Percentiles rank a stretch among this genome's conserved stretches.
These are phyloP conservation scores for Pulveroboletus sp. DNA, from an alignment of 768 basidiomycete species.

Conservation along the genomic window DNA sequence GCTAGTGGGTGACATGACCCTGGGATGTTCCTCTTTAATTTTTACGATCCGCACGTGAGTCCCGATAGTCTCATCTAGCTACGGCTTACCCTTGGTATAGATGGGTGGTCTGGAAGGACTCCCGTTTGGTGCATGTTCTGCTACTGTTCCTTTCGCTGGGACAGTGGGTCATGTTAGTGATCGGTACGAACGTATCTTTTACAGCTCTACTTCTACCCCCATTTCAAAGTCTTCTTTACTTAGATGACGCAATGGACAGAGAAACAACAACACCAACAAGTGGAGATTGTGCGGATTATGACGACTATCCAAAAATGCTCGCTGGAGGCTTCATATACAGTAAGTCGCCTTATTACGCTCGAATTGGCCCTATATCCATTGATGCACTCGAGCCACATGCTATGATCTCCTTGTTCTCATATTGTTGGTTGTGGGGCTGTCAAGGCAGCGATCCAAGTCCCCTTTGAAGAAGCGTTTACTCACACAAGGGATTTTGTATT, in stretches of 20 bases:
- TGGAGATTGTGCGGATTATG: neutral
- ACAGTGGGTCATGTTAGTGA: slow-evolving; percentile 14
- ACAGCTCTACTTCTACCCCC: neutral
- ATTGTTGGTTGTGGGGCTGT: slow-evolving; percentile 16
- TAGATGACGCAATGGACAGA: slow-evolving; percentile 2
- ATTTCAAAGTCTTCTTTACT: neutral
- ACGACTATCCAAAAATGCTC: neutral
- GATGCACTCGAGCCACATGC: slow-evolving; percentile 7
- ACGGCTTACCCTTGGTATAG: slow-evolving; percentile 1
- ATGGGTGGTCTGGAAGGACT: slow-evolving; percentile 24
- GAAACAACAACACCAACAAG: neutral
- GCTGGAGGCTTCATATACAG: slow-evolving; percentile 10
- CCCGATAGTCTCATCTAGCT: neutral
- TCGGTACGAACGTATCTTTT: slow-evolving; percentile 3
- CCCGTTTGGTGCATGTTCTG: slow-evolving; percentile 6
- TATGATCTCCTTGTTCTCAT: slow-evolving; percentile 19
- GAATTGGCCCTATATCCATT: neutral
- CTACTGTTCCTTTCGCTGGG: slow-evolving; percentile 13
- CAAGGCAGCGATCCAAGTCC: slow-evolving; percentile 3
- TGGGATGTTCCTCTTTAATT: slow-evolving; percentile 21
- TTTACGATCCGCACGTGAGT: slow-evolving; percentile 25
- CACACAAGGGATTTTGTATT: slow-evolving; percentile 17
- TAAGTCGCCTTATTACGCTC: neutral
- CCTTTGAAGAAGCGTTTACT: slow-evolving; percentile 14
- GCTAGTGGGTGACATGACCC: neutral